Conservation (phyloP, 345 rosid species). For the Gossypium ekmanianum region DNA sequence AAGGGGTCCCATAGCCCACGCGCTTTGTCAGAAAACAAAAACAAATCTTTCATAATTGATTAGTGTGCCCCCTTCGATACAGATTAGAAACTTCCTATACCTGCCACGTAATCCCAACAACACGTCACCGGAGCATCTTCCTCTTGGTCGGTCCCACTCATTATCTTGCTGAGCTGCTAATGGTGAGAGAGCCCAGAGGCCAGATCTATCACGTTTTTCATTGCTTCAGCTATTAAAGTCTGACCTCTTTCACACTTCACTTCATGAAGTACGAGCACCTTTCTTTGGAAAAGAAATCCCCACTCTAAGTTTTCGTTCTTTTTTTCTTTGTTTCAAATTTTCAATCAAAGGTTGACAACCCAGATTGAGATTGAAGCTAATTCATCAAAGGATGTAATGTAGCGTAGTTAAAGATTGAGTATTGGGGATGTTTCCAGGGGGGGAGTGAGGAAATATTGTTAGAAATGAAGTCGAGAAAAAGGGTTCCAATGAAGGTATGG, state of each 20-base stretch:
- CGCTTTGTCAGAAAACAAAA: neutral
- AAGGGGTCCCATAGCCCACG: neutral
- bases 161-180: neutral
- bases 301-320: no score
- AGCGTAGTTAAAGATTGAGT: conserved; percentile 20
- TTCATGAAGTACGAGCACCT: neutral
- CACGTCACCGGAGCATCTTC: neutral
- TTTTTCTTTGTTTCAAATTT: neutral
- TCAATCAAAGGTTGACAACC: conserved; percentile 1
- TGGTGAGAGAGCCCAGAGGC: neutral
- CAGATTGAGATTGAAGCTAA: neutral
- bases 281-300: neutral
- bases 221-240: neutral
- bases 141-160: neutral
- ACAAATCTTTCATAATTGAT: neutral
- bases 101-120: conserved; percentile 1
- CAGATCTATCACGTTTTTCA: conserved; percentile 10
- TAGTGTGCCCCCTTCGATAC: neutral
- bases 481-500: conserved; percentile 67
- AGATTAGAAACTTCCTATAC: neutral
- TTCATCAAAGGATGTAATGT: conserved; percentile 22
- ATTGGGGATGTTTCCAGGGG: conserved; percentile 17
- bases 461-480: conserved; percentile 31
- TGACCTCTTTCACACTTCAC: neutral
- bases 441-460: conserved; percentile 41